Base-by-base conservation (phyloP, 805 yeast genomes). In the Ogataea nonfermentans region DNA sequence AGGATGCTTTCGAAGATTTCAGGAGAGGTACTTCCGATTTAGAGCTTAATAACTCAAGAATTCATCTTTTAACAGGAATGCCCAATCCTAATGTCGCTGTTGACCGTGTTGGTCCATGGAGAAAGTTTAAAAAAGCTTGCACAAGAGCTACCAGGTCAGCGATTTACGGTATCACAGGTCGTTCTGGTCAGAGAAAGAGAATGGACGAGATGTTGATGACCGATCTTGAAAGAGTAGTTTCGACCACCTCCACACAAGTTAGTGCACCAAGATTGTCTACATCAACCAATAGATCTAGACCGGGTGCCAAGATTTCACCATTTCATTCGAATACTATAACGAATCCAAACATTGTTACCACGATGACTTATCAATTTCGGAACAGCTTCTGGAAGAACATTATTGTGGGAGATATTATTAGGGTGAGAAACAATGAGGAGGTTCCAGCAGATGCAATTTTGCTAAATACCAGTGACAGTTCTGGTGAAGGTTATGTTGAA, bases 1-100 rank as follows among this genome's bases (percentile, higher is more conserved):
- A 83, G 54, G 93, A 85, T 62, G 90, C 83, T 0, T 68, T 84
- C 49, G 95, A 84, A 62, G 95, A 84, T 59, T 81, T 76, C 48
- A 70, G 84, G 42, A 71, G 95, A 52, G 74, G 76, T 2, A 51
- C 68, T 2, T 74, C 79, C 27, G 95, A 84, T 59, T 64, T 69
- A 39, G 89, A 84, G 44, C 66, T 84, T 55, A 84, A 84, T 58
- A 81, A 80, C 53, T 72, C 82, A 2, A 70, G 77, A 12, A 75
- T 83, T 9, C 84, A 79, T 54, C 53, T 78, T 19, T 60, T 84
- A 32, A 49, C 57, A 8, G 80, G 84, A 9, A 50, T 79, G 35
- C 56, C 61, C 5, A 84, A 84, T 59, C 71, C 70, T 10, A 85
- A 84, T 54, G 81, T 80, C 9, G 58, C 65, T 1, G 67, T 57